These are phyloP conservation scores for Alternaria sp. DNA, from an alignment of 2,329 filamentous ascomycete genomes.

Conservation along the genomic window DNA sequence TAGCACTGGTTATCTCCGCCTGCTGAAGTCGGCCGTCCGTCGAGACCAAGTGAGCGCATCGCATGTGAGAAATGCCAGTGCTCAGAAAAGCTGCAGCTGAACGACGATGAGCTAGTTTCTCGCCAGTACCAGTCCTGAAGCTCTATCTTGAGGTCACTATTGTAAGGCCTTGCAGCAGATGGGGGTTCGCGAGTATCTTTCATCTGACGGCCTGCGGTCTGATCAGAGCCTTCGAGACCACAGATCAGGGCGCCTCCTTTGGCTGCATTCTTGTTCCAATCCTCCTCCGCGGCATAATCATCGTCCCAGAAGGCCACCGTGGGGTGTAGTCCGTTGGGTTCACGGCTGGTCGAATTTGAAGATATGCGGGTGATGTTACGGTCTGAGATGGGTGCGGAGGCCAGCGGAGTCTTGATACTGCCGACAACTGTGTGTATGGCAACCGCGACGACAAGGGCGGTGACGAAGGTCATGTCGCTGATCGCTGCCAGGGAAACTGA, in stretches of 20 bases:
- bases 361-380: not conserved
- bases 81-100: conserved; percentile 14
- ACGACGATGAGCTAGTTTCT: conserved; percentile 3
- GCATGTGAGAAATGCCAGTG: conserved; percentile 18
- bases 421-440: not conserved
- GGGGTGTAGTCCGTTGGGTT: not conserved
- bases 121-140: conserved; percentile 26
- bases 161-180: conserved; percentile 24
- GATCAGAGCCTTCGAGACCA: conserved; percentile 14
- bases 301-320: conserved; percentile 15
- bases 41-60: conserved; percentile 13
- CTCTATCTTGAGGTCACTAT: conserved; percentile 16
- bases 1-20: conserved; percentile 24
- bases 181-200: conserved; percentile 20
- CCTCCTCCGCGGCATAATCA: conserved; percentile 12
- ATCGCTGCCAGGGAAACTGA: not conserved
- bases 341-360: not conserved
- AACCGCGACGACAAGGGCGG: not conserved
- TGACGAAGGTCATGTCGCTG: not conserved
- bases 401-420: not conserved
- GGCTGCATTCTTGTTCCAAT: conserved; percentile 13
- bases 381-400: not conserved
- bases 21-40: conserved; percentile 7
- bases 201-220: conserved; percentile 17
- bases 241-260: conserved; percentile 23